phyloP scores from a whole-genome alignment of 2,329 filamentous ascomycete genomes.

The Penicillium corylophilum region DNA sequence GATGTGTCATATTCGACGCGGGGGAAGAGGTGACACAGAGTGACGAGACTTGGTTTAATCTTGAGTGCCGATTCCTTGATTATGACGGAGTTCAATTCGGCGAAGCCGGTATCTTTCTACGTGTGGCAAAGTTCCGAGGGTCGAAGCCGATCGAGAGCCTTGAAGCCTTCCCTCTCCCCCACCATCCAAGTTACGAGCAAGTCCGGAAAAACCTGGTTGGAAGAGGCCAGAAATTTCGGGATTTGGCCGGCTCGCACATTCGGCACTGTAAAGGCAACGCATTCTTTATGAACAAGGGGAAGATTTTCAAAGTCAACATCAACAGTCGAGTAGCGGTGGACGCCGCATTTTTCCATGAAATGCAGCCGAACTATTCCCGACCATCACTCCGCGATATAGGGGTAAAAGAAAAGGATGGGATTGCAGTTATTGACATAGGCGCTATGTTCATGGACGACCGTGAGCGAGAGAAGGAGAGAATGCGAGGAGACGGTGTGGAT shows the following conservation, averaged over 20 bases:
- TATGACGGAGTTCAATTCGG: conserved; percentile 30
- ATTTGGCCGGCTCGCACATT: conserved; percentile 27
- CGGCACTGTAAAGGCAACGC: conserved; percentile 32
- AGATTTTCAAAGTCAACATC: no score
- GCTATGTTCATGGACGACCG: no score
- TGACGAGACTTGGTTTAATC: conserved; percentile 23
- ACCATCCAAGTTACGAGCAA: conserved; percentile 24
- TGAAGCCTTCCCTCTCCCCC: conserved; percentile 31
- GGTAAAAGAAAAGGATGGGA: no score
- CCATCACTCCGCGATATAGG: no score
- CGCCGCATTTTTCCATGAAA: no score
- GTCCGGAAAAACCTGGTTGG: conserved; percentile 24
- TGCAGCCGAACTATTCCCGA: no score
- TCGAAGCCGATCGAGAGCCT: conserved; percentile 31
- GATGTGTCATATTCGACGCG: conserved; percentile 21
- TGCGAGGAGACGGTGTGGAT: no score
- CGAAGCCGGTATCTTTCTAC: conserved; percentile 23
- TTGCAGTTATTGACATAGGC: no score
- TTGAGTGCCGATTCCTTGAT: conserved; percentile 30
- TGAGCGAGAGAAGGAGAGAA: no score
- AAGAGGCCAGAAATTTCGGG: conserved; percentile 29
- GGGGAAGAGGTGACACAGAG: conserved; percentile 18
- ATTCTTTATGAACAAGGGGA: conserved; percentile 17
- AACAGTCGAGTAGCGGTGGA: no score
- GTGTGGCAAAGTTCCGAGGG: conserved; percentile 27